phyloP scores from a whole-genome alignment of 2,329 filamentous ascomycete genomes.

The Paraconiothyrium brasiliense region DNA sequence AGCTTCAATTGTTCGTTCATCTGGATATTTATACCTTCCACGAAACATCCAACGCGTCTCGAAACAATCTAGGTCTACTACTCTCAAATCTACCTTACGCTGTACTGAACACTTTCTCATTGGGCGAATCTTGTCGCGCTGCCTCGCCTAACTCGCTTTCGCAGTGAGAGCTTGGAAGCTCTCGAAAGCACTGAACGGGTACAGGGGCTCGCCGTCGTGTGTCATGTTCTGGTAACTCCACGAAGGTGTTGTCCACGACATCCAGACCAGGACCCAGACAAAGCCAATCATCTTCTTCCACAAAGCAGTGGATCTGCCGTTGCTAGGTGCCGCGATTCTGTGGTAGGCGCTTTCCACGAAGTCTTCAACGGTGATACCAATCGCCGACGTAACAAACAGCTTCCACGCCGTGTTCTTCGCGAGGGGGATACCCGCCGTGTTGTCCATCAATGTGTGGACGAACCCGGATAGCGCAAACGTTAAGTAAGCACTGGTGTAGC shows the following conservation, averaged over 20 bases:
- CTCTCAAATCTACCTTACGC: background rate
- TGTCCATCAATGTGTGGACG: constrained; percentile 4
- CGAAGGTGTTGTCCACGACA: constrained; percentile 3
- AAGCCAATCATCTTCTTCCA: constrained; percentile 7
- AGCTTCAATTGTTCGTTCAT: no score
- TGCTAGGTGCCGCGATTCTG: background rate
- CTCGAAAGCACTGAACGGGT: background rate
- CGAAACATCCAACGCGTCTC: no score
- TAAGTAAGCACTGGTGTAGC: constrained; percentile 5
- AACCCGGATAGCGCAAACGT: constrained; percentile 6
- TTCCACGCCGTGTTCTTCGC: constrained; percentile 7
- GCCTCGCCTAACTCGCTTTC: background rate
- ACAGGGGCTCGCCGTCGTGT: constrained; percentile 5
- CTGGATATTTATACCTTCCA: no score
- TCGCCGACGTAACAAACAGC: background rate
- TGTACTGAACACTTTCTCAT: background rate
- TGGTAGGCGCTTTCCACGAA: background rate
- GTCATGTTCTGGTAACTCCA: constrained; percentile 11
- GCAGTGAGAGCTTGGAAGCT: constrained; percentile 2
- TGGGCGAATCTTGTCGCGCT: background rate
- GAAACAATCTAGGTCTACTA: no score
- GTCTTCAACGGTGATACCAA: constrained; percentile 5
- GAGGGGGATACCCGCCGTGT: constrained; percentile 5
- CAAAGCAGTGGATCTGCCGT: background rate
- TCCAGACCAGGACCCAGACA: constrained; percentile 2